Evolutionary conservation across 2,329 filamentous ascomycete genomes (phyloP).

Genomic region (Phyllosticta citriasiana): DNA sequence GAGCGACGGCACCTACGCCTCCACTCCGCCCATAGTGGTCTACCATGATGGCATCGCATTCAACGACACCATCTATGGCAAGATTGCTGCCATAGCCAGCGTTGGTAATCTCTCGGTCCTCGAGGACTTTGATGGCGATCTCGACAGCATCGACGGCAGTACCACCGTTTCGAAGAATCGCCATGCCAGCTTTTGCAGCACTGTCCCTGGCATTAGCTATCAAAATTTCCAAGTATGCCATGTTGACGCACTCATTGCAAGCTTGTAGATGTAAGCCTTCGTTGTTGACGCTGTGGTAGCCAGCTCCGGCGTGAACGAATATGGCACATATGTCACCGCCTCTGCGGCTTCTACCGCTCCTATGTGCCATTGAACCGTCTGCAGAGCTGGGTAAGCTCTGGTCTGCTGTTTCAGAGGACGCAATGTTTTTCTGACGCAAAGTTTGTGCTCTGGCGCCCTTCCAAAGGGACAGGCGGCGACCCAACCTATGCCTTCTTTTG

Average conservation of each 20-base stretch:
- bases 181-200: slow-evolving; percentile 77
- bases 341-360: not conserved
- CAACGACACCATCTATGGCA: slow-evolving; percentile 78
- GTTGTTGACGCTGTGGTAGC: slow-evolving; percentile 82
- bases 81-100: slow-evolving; percentile 94
- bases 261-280: slow-evolving; percentile 75
- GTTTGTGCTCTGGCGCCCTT: not conserved
- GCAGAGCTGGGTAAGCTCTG: not conserved
- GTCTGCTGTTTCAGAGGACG: not conserved
- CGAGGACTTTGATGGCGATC: slow-evolving; percentile 74
- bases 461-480: slow-evolving; percentile 1
- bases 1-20: slow-evolving; percentile 80
- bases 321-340: slow-evolving; percentile 48
- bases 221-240: not conserved
- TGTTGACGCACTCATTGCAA: slow-evolving; percentile 68
- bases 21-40: slow-evolving; percentile 87
- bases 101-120: slow-evolving; percentile 94
- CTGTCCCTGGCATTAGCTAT: slow-evolving; percentile 35
- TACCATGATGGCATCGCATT: slow-evolving; percentile 89
- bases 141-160: slow-evolving; percentile 83
- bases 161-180: slow-evolving; percentile 65
- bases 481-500: not conserved
- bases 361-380: not conserved
- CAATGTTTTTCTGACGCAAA: not conserved
- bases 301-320: slow-evolving; percentile 91